These are phyloP conservation scores for Porphyra umbilicalis DNA, from an alignment of 31 red algal species.

Conservation along the genomic window DNA sequence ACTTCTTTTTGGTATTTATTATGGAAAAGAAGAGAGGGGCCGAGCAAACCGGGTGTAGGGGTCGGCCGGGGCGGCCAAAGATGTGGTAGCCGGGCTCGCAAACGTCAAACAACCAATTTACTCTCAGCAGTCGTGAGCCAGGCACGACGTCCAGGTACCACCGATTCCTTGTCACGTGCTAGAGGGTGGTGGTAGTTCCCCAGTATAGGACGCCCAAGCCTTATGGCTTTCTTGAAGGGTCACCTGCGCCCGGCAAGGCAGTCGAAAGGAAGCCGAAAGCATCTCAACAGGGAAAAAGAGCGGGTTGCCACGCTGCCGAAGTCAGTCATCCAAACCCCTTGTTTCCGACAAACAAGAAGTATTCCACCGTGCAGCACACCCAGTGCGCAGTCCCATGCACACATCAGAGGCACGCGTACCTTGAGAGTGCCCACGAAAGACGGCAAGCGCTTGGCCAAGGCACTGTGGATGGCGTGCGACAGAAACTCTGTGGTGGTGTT, in stretches of 20 bases:
- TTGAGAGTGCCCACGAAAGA: not conserved
- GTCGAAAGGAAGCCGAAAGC: not conserved
- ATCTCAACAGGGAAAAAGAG: not conserved
- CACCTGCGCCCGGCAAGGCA: not conserved
- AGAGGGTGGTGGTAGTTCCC: not conserved
- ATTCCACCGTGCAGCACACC: no score
- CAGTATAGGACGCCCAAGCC: constrained; percentile 11
- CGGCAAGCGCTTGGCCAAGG: not conserved
- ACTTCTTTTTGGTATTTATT: no score
- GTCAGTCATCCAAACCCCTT: no score
- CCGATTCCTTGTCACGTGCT: no score
- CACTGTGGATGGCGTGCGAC: constrained; percentile 15
- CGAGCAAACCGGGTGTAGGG: no score
- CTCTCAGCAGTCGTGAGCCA: no score
- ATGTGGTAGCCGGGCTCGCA: no score
- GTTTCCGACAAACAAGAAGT: no score
- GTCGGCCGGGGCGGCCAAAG: no score
- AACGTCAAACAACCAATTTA: no score
- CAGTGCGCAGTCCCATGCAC: not conserved
- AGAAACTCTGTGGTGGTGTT: constrained; percentile 97
- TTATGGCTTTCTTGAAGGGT: constrained; percentile 11
- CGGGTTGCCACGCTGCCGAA: not conserved
- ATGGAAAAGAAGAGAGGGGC: no score
- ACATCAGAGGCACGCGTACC: not conserved
- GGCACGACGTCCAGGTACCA: no score